These are phyloP conservation scores for Parasitella parasitica DNA, from an alignment of 371 early-diverging fungal genomes.

Conservation along the genomic window DNA sequence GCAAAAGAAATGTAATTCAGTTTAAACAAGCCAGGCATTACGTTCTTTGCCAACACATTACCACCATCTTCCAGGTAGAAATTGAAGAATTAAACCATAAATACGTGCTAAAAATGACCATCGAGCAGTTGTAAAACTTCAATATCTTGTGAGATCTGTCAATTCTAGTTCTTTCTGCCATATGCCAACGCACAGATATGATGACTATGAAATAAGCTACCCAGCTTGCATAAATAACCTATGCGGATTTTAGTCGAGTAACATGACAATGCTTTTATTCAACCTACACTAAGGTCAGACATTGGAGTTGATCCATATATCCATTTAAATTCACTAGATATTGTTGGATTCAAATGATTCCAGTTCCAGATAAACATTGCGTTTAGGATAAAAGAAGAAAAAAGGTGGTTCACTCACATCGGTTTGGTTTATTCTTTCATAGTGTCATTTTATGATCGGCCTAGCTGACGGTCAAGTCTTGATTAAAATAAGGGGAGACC, in stretches of 20 bases:
- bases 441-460: background rate
- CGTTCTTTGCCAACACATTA: background rate
- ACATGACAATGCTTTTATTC: background rate
- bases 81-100: background rate
- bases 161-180: conserved; percentile 22
- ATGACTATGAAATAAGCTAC: conserved; percentile 18
- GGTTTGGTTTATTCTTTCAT: background rate
- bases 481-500: background rate
- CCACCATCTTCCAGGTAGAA: conserved; percentile 6
- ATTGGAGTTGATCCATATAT: conserved; percentile 19
- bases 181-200: conserved; percentile 22
- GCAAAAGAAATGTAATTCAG: background rate
- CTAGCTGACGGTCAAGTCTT: background rate
- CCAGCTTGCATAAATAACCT: conserved; percentile 21
- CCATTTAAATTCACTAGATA: conserved; percentile 15
- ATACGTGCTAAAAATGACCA: conserved; percentile 2
- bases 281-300: conserved; percentile 17
- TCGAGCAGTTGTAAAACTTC: conserved; percentile 7
- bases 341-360: conserved; percentile 1
- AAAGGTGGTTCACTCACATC: background rate
- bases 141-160: background rate
- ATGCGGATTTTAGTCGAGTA: background rate
- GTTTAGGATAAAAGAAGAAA: background rate
- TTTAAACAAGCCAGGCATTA: background rate
- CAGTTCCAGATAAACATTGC: background rate